Evolutionary conservation across 78 protist genomes (phyloP), one percentile per base, ranked within the genome.

Genomic region (Chrysochromulina parva): DNA sequence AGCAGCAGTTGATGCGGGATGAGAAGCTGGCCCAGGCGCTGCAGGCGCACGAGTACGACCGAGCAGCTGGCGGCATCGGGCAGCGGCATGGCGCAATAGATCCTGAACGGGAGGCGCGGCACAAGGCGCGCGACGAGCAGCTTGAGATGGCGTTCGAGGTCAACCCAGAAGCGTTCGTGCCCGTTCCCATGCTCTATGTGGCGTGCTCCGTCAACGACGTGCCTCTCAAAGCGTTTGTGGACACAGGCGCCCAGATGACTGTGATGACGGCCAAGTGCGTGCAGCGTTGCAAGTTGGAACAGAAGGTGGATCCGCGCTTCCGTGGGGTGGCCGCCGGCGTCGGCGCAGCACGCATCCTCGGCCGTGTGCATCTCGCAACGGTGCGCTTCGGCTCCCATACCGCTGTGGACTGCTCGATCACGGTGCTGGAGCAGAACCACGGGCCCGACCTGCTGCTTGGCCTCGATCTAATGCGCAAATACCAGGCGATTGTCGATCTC

Each of bases 221-320:
- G 48, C 1, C 11, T 3, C 48, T 7, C 3, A 53, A 6, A 11
- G 88, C 58, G 2, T 82, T 82, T 38, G 88, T 82, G 50, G 88
- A 82, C 57, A 82, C 88, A 28, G 88, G 88, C 11, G 88, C 88
- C 11, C 88, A 82, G 67, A 24, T n/a, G 52, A 82, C 58, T 3
- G 52, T 82, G n/a, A 24, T 82, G 14, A 38, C 5, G 26, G 47
- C 11, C 9, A 58, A 13, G 9, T 57, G 38, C 17, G 88, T 58
- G 14, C 13, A 82, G 67, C 38, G 53, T 26, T 24, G 50, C 57
- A 16, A 16, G 11, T 5, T 82, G 6, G 38, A 2, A 2, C 88
- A 26, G 11, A 53, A 38, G 57, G 47, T 82, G 16, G 88, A 82
- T 58, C 3, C 52, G 14, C 4, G 47, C n/a, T 38, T 60, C 52